Evolutionary conservation across 2,329 filamentous ascomycete species (phyloP).

Genomic region (Catunica adiposa): DNA sequence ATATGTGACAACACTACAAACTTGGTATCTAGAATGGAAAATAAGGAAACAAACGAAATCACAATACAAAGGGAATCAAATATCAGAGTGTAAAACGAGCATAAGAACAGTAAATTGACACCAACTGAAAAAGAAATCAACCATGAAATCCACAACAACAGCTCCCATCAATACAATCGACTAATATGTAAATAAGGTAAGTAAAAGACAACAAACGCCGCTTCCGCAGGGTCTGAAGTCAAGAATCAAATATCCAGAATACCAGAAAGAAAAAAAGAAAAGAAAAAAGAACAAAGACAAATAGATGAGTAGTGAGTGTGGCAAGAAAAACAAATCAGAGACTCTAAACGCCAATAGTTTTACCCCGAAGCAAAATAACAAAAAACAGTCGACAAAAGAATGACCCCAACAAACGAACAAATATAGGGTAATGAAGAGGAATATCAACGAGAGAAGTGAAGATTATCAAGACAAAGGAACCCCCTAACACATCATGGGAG

Average conservation of each 20-base stretch:
- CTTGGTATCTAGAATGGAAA: neutral
- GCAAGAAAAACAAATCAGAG: neutral
- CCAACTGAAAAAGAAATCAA: neutral
- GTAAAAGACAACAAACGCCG: neutral
- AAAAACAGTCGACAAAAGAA: neutral
- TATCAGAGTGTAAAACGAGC: neutral
- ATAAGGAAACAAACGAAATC: neutral
- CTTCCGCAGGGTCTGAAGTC: neutral
- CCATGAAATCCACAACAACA: neutral
- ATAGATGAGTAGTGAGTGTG: slow-evolving; percentile 1
- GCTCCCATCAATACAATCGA: neutral
- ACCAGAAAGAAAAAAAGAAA: slow-evolving; percentile 15
- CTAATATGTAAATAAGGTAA: neutral
- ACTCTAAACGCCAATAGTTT: slow-evolving; percentile 3
- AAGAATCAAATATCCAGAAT: neutral
- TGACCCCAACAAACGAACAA: neutral
- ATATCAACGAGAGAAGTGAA: slow-evolving; percentile 4
- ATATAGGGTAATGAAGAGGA: slow-evolving; percentile 1
- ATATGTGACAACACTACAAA: neutral
- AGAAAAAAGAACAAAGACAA: slow-evolving; percentile 15
- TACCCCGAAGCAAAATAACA: slow-evolving; percentile 1
- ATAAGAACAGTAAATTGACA: neutral
- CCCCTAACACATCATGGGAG: slow-evolving; percentile 1
- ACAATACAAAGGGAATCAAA: neutral
- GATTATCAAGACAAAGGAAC: slow-evolving; percentile 4